Evolutionary conservation across 192 early-diverging fungal species (phyloP).

Genomic region (Gigaspora rosea): DNA sequence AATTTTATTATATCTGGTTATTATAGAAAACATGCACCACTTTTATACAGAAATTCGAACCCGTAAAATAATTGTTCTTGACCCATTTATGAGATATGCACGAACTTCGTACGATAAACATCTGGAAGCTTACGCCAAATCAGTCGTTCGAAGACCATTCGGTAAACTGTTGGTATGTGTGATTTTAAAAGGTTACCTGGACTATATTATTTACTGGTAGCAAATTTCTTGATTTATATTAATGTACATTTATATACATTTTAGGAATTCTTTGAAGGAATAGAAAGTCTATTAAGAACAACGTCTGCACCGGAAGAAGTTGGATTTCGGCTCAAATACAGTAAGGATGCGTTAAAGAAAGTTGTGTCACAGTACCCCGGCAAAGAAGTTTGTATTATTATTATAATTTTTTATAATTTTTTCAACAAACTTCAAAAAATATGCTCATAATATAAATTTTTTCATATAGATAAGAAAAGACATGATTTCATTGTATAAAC

Average conservation of each 20-base stretch:
- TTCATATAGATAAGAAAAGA: conserved; percentile 67
- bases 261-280: conserved; percentile 95
- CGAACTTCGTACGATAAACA: conserved; percentile 80
- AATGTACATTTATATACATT: neutral
- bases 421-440: neutral
- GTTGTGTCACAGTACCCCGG: conserved; percentile 82
- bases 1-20: conserved; percentile 11
- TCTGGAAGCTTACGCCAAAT: conserved; percentile 81
- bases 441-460: neutral
- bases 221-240: neutral
- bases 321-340: conserved; percentile 77
- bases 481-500: conserved; percentile 81
- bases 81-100: conserved; percentile 81
- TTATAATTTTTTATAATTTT: conserved; percentile 22
- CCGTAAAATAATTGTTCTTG: conserved; percentile 71
- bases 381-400: conserved; percentile 66
- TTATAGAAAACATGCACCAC: conserved; percentile 93
- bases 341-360: conserved; percentile 82
- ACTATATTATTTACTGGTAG: neutral
- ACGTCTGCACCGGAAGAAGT: conserved; percentile 76
- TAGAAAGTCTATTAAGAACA: conserved; percentile 83
- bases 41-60: conserved; percentile 79
- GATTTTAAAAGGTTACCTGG: neutral
- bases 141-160: conserved; percentile 86
- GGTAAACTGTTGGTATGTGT: conserved; percentile 71